Percentiles rank a stretch among this genome's conserved stretches.
These are phyloP conservation scores for Colletotrichum kahawae DNA, from an alignment of 2,329 filamentous ascomycete genomes.

Conservation along the genomic window DNA sequence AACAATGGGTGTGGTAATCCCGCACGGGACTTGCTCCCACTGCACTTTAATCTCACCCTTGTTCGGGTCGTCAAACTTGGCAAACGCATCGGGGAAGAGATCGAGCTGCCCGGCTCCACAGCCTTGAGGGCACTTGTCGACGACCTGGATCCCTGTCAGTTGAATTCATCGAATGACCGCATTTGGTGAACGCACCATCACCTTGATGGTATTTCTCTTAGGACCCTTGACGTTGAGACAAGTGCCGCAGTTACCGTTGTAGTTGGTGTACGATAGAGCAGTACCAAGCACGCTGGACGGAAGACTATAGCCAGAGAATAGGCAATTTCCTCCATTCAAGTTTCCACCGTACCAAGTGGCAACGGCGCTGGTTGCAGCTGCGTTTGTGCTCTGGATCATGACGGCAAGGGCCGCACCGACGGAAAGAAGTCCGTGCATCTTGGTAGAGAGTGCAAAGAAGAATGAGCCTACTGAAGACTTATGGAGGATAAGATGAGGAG, in stretches of 20 bases:
- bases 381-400: background rate
- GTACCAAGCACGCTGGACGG: slow-evolving; percentile 3
- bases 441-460: background rate
- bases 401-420: background rate
- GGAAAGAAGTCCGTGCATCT: background rate
- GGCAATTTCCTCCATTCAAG: slow-evolving; percentile 7
- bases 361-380: slow-evolving; percentile 7
- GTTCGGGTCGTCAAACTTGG: slow-evolving; percentile 45
- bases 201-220: slow-evolving; percentile 14
- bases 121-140: slow-evolving; percentile 59
- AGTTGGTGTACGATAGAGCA: slow-evolving; percentile 7
- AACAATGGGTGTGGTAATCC: slow-evolving; percentile 51
- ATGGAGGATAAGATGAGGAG: background rate
- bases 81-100: slow-evolving; percentile 57
- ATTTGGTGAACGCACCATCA: background rate
- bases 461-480: background rate
- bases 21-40: slow-evolving; percentile 57
- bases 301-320: slow-evolving; percentile 6
- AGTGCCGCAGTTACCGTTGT: slow-evolving; percentile 13
- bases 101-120: slow-evolving; percentile 60
- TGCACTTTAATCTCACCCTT: slow-evolving; percentile 53
- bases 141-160: slow-evolving; percentile 40
- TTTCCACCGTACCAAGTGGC: slow-evolving; percentile 13
- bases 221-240: slow-evolving; percentile 13
- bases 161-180: background rate